A percentile compares a stretch with the other conserved stretches of the same genome.
Evolutionary conservation across 257 asterid genomes (phyloP).

Genomic region (Thymus mandschuricus): DNA sequence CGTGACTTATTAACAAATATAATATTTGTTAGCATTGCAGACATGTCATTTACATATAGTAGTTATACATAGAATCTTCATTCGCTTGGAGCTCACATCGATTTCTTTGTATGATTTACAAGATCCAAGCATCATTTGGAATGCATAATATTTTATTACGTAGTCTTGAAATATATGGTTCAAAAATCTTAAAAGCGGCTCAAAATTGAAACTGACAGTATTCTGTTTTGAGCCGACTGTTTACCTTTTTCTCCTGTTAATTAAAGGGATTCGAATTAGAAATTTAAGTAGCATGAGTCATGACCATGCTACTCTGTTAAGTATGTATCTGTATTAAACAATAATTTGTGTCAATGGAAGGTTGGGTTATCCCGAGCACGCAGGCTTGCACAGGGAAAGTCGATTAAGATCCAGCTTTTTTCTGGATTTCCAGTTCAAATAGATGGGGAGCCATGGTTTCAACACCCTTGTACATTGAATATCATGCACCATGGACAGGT

Average conservation of each 20-base stretch:
- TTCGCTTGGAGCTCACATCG: too few relatives aligned
- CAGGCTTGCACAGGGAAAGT: constrained; percentile 92
- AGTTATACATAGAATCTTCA: too few relatives aligned
- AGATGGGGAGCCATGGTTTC: constrained; percentile 99
- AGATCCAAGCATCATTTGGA: background rate
- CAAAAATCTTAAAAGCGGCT: background rate
- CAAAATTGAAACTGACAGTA: background rate
- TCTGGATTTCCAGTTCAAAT: constrained; percentile 91
- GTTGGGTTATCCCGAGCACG: constrained; percentile 95
- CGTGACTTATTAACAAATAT: background rate
- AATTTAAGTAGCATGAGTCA: background rate
- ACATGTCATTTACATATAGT: background rate
- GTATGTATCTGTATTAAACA: constrained; percentile 7
- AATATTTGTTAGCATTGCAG: too few relatives aligned
- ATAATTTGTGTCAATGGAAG: constrained; percentile 37
- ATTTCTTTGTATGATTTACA: background rate
- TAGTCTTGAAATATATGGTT: background rate
- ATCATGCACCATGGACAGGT: constrained; percentile 98
- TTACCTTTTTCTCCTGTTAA: too few relatives aligned
- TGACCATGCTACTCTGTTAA: background rate
- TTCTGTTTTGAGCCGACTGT: background rate
- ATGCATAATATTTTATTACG: background rate
- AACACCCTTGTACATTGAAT: constrained; percentile 80
- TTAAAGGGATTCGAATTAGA: too few relatives aligned
- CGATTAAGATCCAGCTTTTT: constrained; percentile 80